Evolutionary conservation across 805 yeast genomes (phyloP).

Genomic region (Yarrowia porcina): DNA sequence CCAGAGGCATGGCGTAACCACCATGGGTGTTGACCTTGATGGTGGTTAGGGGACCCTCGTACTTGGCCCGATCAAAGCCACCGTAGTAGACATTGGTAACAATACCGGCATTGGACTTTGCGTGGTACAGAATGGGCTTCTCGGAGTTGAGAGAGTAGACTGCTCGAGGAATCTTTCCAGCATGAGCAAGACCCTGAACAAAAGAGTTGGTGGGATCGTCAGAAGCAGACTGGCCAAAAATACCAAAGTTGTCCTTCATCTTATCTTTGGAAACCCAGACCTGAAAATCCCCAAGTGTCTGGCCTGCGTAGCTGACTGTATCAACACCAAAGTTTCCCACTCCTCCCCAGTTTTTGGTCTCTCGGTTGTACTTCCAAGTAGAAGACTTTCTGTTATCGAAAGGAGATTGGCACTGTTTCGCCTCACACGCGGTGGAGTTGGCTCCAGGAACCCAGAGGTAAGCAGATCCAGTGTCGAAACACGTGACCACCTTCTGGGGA

Average conservation of each 20-base stretch:
- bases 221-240: not conserved
- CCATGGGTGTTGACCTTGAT: not conserved
- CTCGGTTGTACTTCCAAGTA: not conserved
- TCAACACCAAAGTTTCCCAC: not conserved
- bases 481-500: not conserved
- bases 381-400: not conserved
- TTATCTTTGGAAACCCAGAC: not conserved
- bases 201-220: not conserved
- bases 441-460: not conserved
- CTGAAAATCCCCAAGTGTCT: not conserved
- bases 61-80: not conserved
- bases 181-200: not conserved
- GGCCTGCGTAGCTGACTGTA: not conserved
- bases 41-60: not conserved
- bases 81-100: slow-evolving; percentile 1
- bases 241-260: not conserved
- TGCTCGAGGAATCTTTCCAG: not conserved
- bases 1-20: slow-evolving; percentile 2
- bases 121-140: not conserved
- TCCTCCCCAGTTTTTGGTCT: not conserved
- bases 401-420: not conserved
- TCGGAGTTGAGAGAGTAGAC: not conserved
- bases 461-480: not conserved
- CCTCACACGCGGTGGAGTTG: not conserved
- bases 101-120: not conserved